Evolutionary conservation across 75 land plant species (phyloP).

Genomic region (Pinus taeda): DNA sequence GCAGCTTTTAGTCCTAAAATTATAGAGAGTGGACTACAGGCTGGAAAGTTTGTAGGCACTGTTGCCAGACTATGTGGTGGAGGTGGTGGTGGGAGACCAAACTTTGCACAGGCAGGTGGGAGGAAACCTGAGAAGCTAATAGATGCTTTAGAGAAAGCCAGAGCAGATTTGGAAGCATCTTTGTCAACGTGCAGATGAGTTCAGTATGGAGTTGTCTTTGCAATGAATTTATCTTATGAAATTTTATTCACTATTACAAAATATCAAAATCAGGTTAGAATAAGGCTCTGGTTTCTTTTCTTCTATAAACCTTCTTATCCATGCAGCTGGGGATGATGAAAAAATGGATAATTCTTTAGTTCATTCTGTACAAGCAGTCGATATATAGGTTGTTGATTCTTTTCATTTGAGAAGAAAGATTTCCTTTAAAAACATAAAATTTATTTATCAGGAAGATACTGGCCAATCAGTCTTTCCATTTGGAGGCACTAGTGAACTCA

Average conservation of each 20-base stretch:
- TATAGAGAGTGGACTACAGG: slow-evolving; percentile 70
- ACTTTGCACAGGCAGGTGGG: slow-evolving; percentile 99
- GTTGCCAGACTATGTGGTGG: slow-evolving; percentile 92
- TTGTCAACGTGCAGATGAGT: slow-evolving; percentile 19
- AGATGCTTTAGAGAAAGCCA: slow-evolving; percentile 69
- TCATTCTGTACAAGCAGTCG: background rate
- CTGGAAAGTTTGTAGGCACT: slow-evolving; percentile 85
- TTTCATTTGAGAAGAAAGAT: background rate
- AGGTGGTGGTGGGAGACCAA: slow-evolving; percentile 94
- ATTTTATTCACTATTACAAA: background rate
- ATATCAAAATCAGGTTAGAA: background rate
- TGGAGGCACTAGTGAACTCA: background rate
- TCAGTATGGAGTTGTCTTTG: background rate
- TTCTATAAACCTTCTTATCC: background rate
- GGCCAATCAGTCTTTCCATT: background rate
- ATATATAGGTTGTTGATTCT: background rate
- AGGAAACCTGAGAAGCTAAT: slow-evolving; percentile 76
- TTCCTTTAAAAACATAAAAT: background rate
- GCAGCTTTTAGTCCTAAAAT: slow-evolving; percentile 83
- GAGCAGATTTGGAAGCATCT: slow-evolving; percentile 33
- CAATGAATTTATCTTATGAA: background rate
- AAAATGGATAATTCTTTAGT: background rate
- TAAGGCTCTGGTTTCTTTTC: background rate
- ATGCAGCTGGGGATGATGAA: background rate
- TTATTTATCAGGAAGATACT: background rate